These are phyloP conservation scores for Boletus reticulatus DNA, from an alignment of 768 basidiomycete species.

Conservation along the genomic window DNA sequence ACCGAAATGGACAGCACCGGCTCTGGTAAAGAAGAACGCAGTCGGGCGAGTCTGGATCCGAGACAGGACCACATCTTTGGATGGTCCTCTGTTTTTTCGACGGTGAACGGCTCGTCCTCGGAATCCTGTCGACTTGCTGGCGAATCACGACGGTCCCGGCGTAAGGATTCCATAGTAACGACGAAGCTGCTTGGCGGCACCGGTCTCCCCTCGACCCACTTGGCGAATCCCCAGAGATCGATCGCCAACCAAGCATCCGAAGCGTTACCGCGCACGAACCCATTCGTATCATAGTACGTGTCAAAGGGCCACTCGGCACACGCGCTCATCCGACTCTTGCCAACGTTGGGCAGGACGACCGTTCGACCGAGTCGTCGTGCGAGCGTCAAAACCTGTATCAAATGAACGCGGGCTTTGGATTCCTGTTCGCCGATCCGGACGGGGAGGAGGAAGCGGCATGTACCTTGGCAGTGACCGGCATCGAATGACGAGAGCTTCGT, in stretches of 20 bases:
- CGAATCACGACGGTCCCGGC: conserved; percentile 5
- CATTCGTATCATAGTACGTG: conserved; percentile 46
- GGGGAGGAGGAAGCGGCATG: conserved; percentile 49
- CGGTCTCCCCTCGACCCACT: conserved; percentile 35
- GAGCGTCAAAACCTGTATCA: conserved; percentile 51
- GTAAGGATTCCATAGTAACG: conserved; percentile 32
- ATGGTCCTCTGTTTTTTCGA: conserved; percentile 6
- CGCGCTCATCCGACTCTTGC: conserved; percentile 49
- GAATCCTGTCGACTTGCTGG: background rate
- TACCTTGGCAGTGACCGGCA: conserved; percentile 18
- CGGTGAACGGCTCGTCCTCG: background rate
- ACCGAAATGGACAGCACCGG: conserved; percentile 11
- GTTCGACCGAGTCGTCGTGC: conserved; percentile 50
- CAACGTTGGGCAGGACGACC: conserved; percentile 60
- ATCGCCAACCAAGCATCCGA: conserved; percentile 22
- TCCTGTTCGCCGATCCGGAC: conserved; percentile 55
- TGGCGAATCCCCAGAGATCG: conserved; percentile 37
- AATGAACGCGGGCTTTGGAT: conserved; percentile 54
- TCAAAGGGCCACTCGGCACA: conserved; percentile 50
- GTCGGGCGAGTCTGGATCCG: conserved; percentile 12
- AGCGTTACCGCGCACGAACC: background rate
- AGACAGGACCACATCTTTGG: conserved; percentile 22
- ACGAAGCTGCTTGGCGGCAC: conserved; percentile 33
- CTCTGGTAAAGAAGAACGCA: conserved; percentile 7
- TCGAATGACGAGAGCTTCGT: conserved; percentile 13